Percentiles rank a stretch among this genome's conserved stretches.
These are phyloP conservation scores for Eucalyptus marginata DNA, from an alignment of 345 rosid genomes.

Conservation along the genomic window DNA sequence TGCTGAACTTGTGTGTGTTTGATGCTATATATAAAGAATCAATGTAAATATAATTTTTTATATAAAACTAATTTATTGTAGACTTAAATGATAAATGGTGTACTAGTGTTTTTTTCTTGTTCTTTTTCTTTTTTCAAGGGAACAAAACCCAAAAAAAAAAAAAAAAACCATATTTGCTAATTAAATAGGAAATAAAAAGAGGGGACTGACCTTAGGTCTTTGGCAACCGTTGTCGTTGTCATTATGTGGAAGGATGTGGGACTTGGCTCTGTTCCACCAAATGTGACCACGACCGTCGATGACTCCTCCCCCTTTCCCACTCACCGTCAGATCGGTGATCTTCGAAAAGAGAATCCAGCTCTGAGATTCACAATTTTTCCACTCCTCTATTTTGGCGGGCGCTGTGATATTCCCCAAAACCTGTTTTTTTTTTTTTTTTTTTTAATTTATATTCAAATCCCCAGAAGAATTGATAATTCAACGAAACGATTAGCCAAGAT, in stretches of 20 bases:
- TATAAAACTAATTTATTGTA: neutral
- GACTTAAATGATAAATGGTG: neutral
- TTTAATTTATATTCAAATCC: neutral
- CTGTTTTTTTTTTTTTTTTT: neutral
- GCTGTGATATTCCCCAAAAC: conserved; percentile 6
- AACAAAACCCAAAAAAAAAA: neutral
- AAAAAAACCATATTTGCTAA: no score
- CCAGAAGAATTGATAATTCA: neutral
- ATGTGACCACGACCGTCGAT: conserved; percentile 25
- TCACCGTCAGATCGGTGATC: conserved; percentile 8
- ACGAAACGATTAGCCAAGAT: neutral
- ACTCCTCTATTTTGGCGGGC: neutral
- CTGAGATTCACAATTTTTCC: conserved; percentile 7
- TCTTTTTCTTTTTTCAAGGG: no score
- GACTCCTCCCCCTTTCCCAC: conserved; percentile 10
- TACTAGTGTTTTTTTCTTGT: neutral
- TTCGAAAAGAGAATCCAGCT: conserved; percentile 14
- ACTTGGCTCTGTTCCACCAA: conserved; percentile 18
- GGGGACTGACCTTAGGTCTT: neutral
- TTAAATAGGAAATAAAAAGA: neutral
- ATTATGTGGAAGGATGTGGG: neutral
- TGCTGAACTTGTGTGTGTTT: neutral
- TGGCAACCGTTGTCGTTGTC: no score
- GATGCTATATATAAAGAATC: neutral
- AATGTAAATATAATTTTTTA: neutral